A percentile compares a stretch with the other conserved stretches of the same genome.
phyloP scores from a whole-genome alignment of 768 basidiomycete species.

The Chalciporus pseudorubinellus region DNA sequence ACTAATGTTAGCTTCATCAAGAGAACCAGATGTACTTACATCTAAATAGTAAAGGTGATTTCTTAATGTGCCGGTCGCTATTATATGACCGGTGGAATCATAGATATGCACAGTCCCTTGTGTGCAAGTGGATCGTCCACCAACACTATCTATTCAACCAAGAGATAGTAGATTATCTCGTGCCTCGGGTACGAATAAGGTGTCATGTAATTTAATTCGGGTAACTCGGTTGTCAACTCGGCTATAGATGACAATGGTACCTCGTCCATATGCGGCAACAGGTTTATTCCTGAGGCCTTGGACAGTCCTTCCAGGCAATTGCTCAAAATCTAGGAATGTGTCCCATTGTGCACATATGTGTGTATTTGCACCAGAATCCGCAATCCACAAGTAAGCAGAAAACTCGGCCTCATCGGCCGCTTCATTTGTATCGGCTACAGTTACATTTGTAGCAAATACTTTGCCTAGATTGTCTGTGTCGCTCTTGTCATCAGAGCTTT shows the following conservation, averaged over 20 bases:
- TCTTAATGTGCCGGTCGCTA: neutral
- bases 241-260: neutral
- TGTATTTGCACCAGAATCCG: too few relatives aligned
- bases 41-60: neutral
- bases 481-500: too few relatives aligned
- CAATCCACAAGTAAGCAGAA: too few relatives aligned
- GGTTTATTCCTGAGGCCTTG: neutral
- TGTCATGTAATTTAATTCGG: neutral
- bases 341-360: too few relatives aligned
- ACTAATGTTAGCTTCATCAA: neutral
- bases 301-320: neutral
- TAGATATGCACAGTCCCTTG: neutral
- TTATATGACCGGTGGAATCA: neutral
- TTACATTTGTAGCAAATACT: too few relatives aligned
- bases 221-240: neutral
- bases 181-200: neutral
- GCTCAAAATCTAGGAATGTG: neutral
- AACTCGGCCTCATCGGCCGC: too few relatives aligned
- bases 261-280: neutral
- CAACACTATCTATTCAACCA: neutral
- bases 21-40: neutral
- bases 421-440: too few relatives aligned
- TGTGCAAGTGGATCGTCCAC: neutral
- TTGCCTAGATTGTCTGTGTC: too few relatives aligned
- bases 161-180: constrained; percentile 5